Conservation (phyloP, 352 stramenopile species). For the Pythium inflatum region DNA sequence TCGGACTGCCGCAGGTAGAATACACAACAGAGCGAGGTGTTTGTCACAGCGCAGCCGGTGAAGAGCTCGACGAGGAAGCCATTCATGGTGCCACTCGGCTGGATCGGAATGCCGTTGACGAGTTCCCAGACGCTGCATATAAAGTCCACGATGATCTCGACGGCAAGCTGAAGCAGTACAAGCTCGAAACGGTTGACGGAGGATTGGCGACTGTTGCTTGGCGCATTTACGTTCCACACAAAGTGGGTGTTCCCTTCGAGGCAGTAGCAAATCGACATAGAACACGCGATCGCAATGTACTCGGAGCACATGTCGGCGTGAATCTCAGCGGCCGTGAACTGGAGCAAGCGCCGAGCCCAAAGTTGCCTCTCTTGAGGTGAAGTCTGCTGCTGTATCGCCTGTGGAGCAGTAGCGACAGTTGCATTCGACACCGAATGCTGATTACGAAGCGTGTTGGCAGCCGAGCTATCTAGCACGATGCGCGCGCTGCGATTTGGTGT, state of each 20-base stretch:
- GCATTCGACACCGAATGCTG: too few species aligned
- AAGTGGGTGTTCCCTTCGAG: slow-evolving; percentile 30
- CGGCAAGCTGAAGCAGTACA: slow-evolving; percentile 24
- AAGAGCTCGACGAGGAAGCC: slow-evolving; percentile 24
- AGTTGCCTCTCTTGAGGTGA: too few species aligned
- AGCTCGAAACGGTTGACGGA: neutral
- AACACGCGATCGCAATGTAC: slow-evolving; percentile 45
- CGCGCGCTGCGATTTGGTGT: too few species aligned
- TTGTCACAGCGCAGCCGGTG: slow-evolving; percentile 13
- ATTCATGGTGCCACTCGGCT: slow-evolving; percentile 4
- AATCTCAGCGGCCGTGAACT: slow-evolving; percentile 23
- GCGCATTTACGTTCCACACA: slow-evolving; percentile 27
- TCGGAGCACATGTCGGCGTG: slow-evolving; percentile 44
- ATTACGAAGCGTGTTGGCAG: too few species aligned
- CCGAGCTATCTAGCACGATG: too few species aligned
- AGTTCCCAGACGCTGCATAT: slow-evolving; percentile 35
- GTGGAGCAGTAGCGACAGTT: too few species aligned
- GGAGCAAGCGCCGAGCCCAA: slow-evolving; percentile 12
- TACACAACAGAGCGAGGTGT: slow-evolving; percentile 12
- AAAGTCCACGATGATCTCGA: slow-evolving; percentile 38
- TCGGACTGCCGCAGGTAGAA: slow-evolving; percentile 4
- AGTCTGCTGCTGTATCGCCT: too few species aligned
- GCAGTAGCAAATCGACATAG: slow-evolving; percentile 35
- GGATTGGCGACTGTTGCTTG: neutral
- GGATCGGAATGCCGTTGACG: slow-evolving; percentile 30